Evolutionary conservation across 2,329 filamentous ascomycete genomes (phyloP).

Genomic region (Penicillium sclerotigenum): DNA sequence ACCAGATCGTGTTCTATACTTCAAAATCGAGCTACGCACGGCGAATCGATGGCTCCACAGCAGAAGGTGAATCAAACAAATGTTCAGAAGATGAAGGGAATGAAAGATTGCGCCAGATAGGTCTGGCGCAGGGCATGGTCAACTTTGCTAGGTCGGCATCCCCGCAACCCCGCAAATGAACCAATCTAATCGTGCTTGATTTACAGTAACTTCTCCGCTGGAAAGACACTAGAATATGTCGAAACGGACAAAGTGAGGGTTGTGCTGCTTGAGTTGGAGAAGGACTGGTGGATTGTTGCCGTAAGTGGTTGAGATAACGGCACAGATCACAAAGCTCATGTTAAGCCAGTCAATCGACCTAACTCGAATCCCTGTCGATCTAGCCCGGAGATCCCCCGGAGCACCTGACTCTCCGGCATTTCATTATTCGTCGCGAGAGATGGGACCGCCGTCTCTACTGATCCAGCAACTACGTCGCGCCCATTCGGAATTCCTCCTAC

Average conservation of each 20-base stretch:
- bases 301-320: slow-evolving; percentile 51
- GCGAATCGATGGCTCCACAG: slow-evolving; percentile 13
- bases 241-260: slow-evolving; percentile 89
- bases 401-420: slow-evolving; percentile 47
- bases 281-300: slow-evolving; percentile 92
- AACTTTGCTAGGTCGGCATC: slow-evolving; percentile 69
- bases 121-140: slow-evolving; percentile 93
- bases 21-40: slow-evolving; percentile 47
- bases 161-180: slow-evolving; percentile 10
- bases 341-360: slow-evolving; percentile 69
- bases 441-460: slow-evolving; percentile 76
- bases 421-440: slow-evolving; percentile 86
- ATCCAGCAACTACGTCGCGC: slow-evolving; percentile 78
- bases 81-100: slow-evolving; percentile 66
- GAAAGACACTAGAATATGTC: slow-evolving; percentile 72
- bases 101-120: slow-evolving; percentile 85
- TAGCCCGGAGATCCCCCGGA: slow-evolving; percentile 41
- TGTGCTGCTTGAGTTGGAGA: slow-evolving; percentile 80
- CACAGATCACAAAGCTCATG: slow-evolving; percentile 8
- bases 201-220: slow-evolving; percentile 72
- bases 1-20: slow-evolving; percentile 93
- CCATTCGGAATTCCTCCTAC: slow-evolving; percentile 79
- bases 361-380: slow-evolving; percentile 64
- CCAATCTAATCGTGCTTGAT: slow-evolving; percentile 15
- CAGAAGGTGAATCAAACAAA: slow-evolving; percentile 27